Base-by-base conservation (phyloP, 345 rosid genomes). In the Melastoma malabathricum region DNA sequence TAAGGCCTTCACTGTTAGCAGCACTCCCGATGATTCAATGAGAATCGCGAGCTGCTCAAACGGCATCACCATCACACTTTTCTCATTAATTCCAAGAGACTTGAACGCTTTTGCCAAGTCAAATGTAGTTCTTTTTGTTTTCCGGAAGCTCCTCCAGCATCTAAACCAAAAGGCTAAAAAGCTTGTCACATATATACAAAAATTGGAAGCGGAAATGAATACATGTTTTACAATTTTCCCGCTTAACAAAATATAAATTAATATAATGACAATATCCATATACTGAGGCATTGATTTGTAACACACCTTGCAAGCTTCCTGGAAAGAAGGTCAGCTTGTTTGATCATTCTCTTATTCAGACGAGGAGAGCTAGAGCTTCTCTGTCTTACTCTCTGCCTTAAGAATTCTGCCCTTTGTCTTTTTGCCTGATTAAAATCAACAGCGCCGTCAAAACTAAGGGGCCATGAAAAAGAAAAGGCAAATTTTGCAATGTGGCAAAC, bases 141-240 rank as follows among this genome's bases (percentile, higher is more conserved):
- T 64, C 47, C 70, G 74, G 57, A 93, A 93, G 63, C 59, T 66
- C 77, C 75, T 88, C 99, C 99, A 93, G 71, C 88, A 85, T 74
- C 99, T 92, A 71, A 48, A 31, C 6, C 41, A 34, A 34, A 34
- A 34, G 41, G 41, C 12, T 7, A 12, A 34, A 34, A 34, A 34
- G 41, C 41, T 34, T 34, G 41, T 34, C 12, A 7, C 10, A 34
- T 5, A 12, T 9, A 34, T 34, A 34, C 41, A 34, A 34, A 34
- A 34, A 34, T 22, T 22, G 25, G 25, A 22, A 22, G 2, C 4
- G 12, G 9, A 34, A 34, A 34, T 34, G 41, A 34, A 7, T 9
- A 5, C 41, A 34, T 34, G 12, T 34, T 34, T 34, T 34, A 6
- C 41, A 34, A 8, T 12, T 6, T 34, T 34, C 41, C 41, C 12